Evolutionary conservation across 2,329 filamentous ascomycete species (phyloP).

Genomic region (Nemania serpens): DNA sequence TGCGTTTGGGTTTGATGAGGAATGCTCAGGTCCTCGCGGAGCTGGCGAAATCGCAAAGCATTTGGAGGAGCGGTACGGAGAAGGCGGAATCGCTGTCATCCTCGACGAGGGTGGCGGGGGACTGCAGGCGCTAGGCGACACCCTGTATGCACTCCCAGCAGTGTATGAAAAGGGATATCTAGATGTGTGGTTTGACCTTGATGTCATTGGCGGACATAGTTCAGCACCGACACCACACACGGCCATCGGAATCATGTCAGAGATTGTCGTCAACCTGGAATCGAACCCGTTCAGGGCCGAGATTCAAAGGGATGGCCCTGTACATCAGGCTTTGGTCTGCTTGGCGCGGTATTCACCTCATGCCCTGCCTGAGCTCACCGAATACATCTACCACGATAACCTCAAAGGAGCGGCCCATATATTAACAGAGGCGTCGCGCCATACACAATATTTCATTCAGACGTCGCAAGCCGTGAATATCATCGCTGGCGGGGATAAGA

Average conservation of each 20-base stretch:
- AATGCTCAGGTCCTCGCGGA: constrained; percentile 11
- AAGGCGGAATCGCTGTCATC: constrained; percentile 10
- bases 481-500: constrained; percentile 10
- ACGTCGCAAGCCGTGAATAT: constrained; percentile 7
- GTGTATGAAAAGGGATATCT: constrained; percentile 17
- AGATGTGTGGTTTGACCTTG: constrained; percentile 10
- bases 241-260: constrained; percentile 12
- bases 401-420: constrained; percentile 2
- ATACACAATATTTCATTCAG: constrained; percentile 11
- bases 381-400: background rate
- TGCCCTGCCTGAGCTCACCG: constrained; percentile 8
- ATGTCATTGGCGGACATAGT: constrained; percentile 6
- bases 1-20: constrained; percentile 16
- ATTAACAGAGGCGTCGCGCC: background rate
- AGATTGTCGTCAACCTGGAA: constrained; percentile 6
- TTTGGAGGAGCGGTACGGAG: constrained; percentile 6
- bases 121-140: background rate
- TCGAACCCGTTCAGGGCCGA: constrained; percentile 4
- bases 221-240: constrained; percentile 6
- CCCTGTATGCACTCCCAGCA: constrained; percentile 10
- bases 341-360: constrained; percentile 6
- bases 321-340: constrained; percentile 13
- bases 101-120: constrained; percentile 8
- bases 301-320: background rate
- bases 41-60: constrained; percentile 8